Evolutionary conservation across 257 asterid species (phyloP).

Genomic region (Nicotiana tomentosiformis): DNA sequence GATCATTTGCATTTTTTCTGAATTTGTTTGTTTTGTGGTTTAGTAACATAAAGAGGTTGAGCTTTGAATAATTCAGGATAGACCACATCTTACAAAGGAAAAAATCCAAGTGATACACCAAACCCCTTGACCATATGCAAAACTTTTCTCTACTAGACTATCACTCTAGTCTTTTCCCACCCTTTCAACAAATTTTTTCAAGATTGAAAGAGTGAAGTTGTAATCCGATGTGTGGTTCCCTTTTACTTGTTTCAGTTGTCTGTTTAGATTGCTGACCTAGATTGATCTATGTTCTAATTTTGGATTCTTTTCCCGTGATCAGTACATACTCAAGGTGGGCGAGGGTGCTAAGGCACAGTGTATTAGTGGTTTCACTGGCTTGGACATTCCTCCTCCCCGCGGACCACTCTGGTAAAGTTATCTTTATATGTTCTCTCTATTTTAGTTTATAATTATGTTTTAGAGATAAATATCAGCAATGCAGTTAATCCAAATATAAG

Average conservation of each 20-base stretch:
- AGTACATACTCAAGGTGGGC: conserved; percentile 91
- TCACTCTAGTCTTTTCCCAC: background rate
- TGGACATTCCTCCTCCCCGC: conserved; percentile 93
- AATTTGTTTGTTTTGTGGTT: background rate
- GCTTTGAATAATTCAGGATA: background rate
- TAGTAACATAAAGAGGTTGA: background rate
- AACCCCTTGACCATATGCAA: no score
- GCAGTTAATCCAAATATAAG: background rate
- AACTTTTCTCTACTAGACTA: background rate
- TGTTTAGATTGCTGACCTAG: background rate
- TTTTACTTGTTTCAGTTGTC: background rate
- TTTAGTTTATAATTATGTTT: background rate
- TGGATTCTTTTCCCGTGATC: conserved; percentile 11
- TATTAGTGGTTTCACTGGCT: conserved; percentile 85
- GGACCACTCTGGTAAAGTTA: conserved; percentile 91
- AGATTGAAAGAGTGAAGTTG: background rate
- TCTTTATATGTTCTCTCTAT: background rate
- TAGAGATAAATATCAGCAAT: background rate
- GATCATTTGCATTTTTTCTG: background rate
- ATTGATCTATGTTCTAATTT: background rate
- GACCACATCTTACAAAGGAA: background rate
- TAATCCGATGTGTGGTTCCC: background rate
- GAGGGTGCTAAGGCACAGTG: conserved; percentile 84
- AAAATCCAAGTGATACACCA: no score
- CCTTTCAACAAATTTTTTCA: background rate